A percentile compares a stretch with the other conserved stretches of the same genome.
Conservation (phyloP, 768 basidiomycete species). For the Mycena rebaudengoi region DNA sequence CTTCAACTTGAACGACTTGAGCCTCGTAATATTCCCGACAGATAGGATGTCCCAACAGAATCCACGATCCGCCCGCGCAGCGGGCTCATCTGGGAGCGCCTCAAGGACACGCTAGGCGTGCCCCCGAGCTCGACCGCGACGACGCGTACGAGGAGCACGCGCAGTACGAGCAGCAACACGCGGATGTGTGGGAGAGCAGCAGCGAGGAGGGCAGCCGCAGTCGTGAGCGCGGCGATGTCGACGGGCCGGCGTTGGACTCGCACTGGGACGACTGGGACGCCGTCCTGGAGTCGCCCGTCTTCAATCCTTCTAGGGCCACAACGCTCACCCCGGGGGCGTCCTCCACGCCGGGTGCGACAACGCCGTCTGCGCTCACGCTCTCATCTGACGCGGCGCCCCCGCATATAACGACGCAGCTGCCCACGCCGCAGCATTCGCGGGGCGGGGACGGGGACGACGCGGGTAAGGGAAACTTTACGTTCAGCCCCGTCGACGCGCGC, state of each 20-base stretch:
- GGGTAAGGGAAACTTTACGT: conserved; percentile 25
- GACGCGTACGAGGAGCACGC: conserved; percentile 44
- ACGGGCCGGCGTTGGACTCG: conserved; percentile 44
- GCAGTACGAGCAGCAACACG: conserved; percentile 51
- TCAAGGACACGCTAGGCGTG: conserved; percentile 88
- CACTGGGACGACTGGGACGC: conserved; percentile 59
- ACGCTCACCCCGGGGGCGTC: no score
- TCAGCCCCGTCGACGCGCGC: conserved; percentile 28
- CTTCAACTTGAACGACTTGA: no score
- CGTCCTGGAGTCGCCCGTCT: conserved; percentile 52
- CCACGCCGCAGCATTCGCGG: no score
- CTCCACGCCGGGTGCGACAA: no score
- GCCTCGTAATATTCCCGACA: no score
- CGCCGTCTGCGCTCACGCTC: no score
- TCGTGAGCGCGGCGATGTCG: no score
- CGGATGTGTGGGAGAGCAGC: conserved; percentile 51
- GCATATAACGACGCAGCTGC: conserved; percentile 20
- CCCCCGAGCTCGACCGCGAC: conserved; percentile 80
- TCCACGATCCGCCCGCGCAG: conserved; percentile 78
- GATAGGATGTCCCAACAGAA: no score
- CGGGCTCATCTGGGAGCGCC: conserved; percentile 91
- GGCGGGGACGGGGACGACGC: conserved; percentile 19
- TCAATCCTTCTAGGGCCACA: conserved; percentile 27
- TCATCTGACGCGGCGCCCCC: conserved; percentile 13
- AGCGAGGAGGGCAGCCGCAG: no score